Base-by-base conservation (phyloP, 129 eudicot species). In the Sambucus nigra region DNA sequence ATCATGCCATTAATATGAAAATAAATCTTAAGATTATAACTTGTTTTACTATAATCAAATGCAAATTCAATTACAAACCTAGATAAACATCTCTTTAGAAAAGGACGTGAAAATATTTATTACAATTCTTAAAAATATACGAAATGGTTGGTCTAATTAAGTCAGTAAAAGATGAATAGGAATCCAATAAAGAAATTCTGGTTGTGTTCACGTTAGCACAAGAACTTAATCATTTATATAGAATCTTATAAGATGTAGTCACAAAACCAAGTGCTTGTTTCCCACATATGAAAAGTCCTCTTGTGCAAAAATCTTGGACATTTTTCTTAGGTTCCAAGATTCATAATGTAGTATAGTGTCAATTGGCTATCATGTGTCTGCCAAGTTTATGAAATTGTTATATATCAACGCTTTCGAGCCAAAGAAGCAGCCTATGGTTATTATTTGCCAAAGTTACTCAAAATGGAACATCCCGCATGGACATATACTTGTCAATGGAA, bases 1-100 rank as follows among this genome's bases (percentile, higher is more conserved):
- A 66, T 24, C 42, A 62, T 51, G 49, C 23, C 47, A 53, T 17
- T 39, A 33, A 26, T 25, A 58, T 41, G 21, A 3, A 22, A 58
- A 38, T 22, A 25, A 10, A 45, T 9, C 4, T 10, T 26, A 53
- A 16, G 3, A 16, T 28, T 53, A 48, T 24, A 35, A 23, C 26
- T 40, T 14, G 33, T 57, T 33, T 20, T 16, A 27, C 21, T 9
- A 6, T 16, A 25, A 5, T 28, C 2, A 17, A 3, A 59, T 9
- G 16, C 7, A 6, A 44, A 16, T 14, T 15, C 48, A 42, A 6
- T 42, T 13, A 14, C 5, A 14, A 42, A 13, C 16, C 8, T 7
- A 2, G 13, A 35, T 35, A 7, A 7, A 35, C 42, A 35, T 1
- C 12, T 35, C 13, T 35, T 7, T 15, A 35, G 5, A 35, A 35